phyloP scores from a whole-genome alignment of 2,329 filamentous ascomycete genomes.

The Aspergillus felis region DNA sequence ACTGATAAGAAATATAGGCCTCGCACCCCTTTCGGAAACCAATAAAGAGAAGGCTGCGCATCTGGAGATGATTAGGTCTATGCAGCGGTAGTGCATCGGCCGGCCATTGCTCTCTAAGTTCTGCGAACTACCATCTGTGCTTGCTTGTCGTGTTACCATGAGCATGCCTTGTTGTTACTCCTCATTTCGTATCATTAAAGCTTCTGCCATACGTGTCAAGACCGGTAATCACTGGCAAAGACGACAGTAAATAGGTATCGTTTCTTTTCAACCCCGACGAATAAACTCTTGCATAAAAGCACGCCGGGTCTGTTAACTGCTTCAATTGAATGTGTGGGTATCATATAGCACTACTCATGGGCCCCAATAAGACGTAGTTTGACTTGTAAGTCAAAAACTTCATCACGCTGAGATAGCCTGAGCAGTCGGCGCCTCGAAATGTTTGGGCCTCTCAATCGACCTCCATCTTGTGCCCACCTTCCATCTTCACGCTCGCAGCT shows the following conservation, averaged over 20 bases:
- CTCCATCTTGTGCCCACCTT: constrained; percentile 32
- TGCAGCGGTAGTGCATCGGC: constrained; percentile 36
- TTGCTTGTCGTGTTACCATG: background rate
- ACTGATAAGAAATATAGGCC: constrained; percentile 40
- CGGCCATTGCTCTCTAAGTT: background rate
- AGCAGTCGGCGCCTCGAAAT: background rate
- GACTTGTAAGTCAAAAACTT: background rate
- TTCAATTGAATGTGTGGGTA: constrained; percentile 12
- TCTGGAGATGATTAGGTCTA: constrained; percentile 74
- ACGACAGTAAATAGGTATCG: background rate
- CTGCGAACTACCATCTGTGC: background rate
- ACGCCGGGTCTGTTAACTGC: background rate
- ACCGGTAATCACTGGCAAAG: background rate
- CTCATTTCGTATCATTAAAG: background rate
- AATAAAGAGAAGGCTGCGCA: constrained; percentile 81
- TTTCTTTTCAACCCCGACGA: background rate
- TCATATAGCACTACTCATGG: constrained; percentile 10
- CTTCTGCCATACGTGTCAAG: background rate
- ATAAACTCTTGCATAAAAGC: background rate
- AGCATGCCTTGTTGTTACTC: background rate
- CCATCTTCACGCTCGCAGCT: constrained; percentile 7
- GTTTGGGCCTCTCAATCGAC: constrained; percentile 27
- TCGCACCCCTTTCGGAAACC: constrained; percentile 77
- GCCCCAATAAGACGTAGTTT: background rate
- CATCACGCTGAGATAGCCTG: background rate